Conservation (phyloP, 371 early-diverging fungal genomes). For the Mucor sp. region DNA sequence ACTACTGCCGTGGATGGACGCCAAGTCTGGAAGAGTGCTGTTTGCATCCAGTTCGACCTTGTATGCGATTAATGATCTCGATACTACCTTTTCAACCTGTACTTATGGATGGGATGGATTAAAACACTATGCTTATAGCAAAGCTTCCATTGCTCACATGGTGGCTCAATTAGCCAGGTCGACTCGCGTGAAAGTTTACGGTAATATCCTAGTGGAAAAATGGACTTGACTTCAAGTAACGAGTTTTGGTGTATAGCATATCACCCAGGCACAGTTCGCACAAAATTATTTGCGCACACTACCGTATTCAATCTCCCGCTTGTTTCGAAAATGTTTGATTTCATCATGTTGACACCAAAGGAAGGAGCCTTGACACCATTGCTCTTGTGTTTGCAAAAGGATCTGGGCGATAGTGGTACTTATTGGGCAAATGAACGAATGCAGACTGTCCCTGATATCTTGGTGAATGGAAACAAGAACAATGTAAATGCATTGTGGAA, state of each 20-base stretch:
- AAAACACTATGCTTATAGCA: conserved; percentile 45
- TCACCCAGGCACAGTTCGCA: conserved; percentile 52
- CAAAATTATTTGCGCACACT: conserved; percentile 39
- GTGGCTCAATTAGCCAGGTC: conserved; percentile 17
- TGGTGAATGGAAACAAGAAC: conserved; percentile 9
- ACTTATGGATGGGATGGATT: conserved; percentile 35
- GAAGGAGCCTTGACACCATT: conserved; percentile 45
- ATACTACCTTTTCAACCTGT: conserved; percentile 10
- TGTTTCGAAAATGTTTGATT: conserved; percentile 30
- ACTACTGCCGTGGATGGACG: conserved; percentile 35
- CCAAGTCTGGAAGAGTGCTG: conserved; percentile 24
- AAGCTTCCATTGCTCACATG: conserved; percentile 32
- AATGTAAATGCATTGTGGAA: conserved; percentile 17
- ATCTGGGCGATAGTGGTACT: background rate
- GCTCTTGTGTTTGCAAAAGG: conserved; percentile 23
- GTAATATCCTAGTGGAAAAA: conserved; percentile 14
- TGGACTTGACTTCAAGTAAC: background rate
- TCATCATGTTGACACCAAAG: conserved; percentile 44
- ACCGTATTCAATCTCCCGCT: conserved; percentile 30
- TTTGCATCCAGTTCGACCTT: conserved; percentile 51
- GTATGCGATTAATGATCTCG: conserved; percentile 26
- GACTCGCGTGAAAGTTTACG: conserved; percentile 12
- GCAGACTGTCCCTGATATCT: background rate
- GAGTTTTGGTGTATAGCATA: conserved; percentile 27
- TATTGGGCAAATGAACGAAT: conserved; percentile 24